Conservation (phyloP, 1,284 basidiomycete species). For the Meripilus lineatus region DNA sequence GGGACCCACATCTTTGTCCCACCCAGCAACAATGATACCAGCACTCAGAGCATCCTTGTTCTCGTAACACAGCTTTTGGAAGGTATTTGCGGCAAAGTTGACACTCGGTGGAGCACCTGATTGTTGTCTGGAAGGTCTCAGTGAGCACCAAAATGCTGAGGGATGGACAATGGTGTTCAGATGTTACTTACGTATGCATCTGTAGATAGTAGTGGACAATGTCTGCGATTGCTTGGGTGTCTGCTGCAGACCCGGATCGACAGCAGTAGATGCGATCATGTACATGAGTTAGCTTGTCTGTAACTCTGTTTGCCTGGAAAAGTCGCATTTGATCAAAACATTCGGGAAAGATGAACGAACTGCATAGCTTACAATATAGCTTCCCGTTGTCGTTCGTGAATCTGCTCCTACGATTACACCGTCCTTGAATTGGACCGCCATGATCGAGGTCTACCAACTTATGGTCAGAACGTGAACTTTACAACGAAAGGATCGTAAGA, state of each 20-base stretch:
- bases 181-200: constrained; percentile 58
- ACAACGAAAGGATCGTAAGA: constrained; percentile 1
- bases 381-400: constrained; percentile 93
- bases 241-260: constrained; percentile 96
- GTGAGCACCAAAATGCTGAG: constrained; percentile 1
- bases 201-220: constrained; percentile 86
- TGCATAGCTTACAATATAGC: constrained; percentile 76
- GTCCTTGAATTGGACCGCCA: constrained; percentile 96
- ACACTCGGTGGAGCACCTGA: constrained; percentile 73
- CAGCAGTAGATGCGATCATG: constrained; percentile 99
- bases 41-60: constrained; percentile 91
- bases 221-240: constrained; percentile 97
- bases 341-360: too few species aligned
- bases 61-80: constrained; percentile 89
- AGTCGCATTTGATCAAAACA: neutral
- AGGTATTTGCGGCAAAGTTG: constrained; percentile 76
- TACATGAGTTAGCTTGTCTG: constrained; percentile 96
- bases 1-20: constrained; percentile 92
- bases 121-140: constrained; percentile 59
- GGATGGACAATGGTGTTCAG: neutral
- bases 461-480: constrained; percentile 4
- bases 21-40: constrained; percentile 97
- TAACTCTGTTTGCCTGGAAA: constrained; percentile 89
- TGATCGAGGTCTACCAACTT: constrained; percentile 87
- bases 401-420: constrained; percentile 98